phyloP scores from a whole-genome alignment of 2,329 filamentous ascomycete species.

The Plenodomus biglobosus region DNA sequence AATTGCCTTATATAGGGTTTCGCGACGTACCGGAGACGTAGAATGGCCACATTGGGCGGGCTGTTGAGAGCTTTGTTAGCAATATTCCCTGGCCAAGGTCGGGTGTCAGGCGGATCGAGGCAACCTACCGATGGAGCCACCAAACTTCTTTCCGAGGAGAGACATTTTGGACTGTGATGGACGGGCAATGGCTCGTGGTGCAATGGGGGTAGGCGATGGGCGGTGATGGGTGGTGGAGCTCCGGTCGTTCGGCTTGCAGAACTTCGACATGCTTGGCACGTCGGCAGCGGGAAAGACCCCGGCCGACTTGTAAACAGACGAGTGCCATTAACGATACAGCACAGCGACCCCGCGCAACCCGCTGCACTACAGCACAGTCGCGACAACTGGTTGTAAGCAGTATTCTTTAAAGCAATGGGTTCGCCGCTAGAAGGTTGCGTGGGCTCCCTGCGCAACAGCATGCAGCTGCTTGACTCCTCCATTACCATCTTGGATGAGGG shows the following conservation, averaged over 20 bases:
- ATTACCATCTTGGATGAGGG: constrained; percentile 64
- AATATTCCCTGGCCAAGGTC: background rate
- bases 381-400: constrained; percentile 12
- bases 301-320: constrained; percentile 28
- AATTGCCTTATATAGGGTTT: background rate
- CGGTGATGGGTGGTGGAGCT: constrained; percentile 24
- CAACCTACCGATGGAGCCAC: constrained; percentile 52
- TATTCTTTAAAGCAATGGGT: constrained; percentile 7
- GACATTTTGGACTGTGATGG: constrained; percentile 43
- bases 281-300: constrained; percentile 23
- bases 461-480: constrained; percentile 63
- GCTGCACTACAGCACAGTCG: background rate
- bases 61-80: constrained; percentile 52
- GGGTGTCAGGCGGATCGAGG: constrained; percentile 2
- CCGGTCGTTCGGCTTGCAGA: constrained; percentile 19
- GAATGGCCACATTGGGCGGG: constrained; percentile 89
- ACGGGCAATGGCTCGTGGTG: constrained; percentile 33
- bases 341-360: constrained; percentile 19
- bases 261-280: constrained; percentile 32
- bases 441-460: constrained; percentile 60
- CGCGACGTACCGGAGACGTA: constrained; percentile 81
- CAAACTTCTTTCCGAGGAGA: constrained; percentile 57
- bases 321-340: constrained; percentile 4
- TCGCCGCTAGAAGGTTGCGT: constrained; percentile 61
- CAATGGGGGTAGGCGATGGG: constrained; percentile 37